phyloP scores from a whole-genome alignment of 371 early-diverging fungal species.

The Sporodiniella umbellata region DNA sequence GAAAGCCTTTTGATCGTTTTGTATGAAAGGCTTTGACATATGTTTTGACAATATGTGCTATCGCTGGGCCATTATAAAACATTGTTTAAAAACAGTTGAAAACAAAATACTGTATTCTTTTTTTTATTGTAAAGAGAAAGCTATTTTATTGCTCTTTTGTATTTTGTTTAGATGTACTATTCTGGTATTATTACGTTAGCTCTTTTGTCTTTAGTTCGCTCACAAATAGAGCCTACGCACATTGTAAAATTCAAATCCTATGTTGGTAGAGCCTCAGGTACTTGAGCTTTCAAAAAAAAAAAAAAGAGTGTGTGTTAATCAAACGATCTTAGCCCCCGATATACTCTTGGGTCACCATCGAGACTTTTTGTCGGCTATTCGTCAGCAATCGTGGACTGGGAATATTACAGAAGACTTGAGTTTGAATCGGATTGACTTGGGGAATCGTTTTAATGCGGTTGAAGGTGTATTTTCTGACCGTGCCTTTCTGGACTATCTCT shows the following conservation, averaged over 20 bases:
- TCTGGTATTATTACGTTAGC: too few species aligned
- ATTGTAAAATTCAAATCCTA: constrained; percentile 20
- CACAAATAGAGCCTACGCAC: constrained; percentile 16
- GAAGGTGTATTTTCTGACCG: constrained; percentile 22
- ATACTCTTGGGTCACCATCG: constrained; percentile 12
- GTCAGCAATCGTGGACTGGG: not conserved
- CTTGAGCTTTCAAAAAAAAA: not conserved
- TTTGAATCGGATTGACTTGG: constrained; percentile 14
- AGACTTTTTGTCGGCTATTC: constrained; percentile 12
- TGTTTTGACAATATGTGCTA: too few species aligned
- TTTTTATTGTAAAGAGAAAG: too few species aligned
- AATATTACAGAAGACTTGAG: constrained; percentile 6
- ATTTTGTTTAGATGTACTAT: too few species aligned
- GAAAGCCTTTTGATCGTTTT: too few species aligned
- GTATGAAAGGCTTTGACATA: too few species aligned
- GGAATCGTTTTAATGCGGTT: constrained; percentile 12
- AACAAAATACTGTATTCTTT: too few species aligned
- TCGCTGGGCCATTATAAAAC: too few species aligned
- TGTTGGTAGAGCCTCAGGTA: constrained; percentile 9
- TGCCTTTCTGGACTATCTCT: constrained; percentile 30
- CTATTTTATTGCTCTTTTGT: too few species aligned
- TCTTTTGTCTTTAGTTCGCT: not conserved
- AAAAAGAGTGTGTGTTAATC: not conserved
- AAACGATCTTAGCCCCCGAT: constrained; percentile 2
- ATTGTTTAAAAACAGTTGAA: too few species aligned